Conservation (phyloP, 352 stramenopile species). For the Phytophthora chlamydospora region DNA sequence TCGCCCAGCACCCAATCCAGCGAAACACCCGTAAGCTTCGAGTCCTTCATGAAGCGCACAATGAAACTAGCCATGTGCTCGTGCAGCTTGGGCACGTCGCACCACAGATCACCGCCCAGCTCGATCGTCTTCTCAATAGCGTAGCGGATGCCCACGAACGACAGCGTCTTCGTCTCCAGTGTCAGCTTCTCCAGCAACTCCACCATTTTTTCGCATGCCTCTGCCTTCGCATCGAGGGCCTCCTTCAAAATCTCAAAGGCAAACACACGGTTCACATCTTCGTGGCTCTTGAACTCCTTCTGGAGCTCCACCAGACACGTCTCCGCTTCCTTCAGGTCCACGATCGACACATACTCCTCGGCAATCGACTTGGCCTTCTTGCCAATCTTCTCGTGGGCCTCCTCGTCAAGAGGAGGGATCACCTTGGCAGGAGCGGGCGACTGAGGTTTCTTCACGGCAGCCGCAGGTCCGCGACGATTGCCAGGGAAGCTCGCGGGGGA, state of each 20-base stretch:
- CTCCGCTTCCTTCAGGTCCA: constrained; percentile 73
- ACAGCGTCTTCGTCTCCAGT: constrained; percentile 63
- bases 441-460: constrained; percentile 40
- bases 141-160: constrained; percentile 61
- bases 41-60: constrained; percentile 75
- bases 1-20: constrained; percentile 73
- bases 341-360: constrained; percentile 80
- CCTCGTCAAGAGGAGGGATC: constrained; percentile 58
- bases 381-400: constrained; percentile 64
- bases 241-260: constrained; percentile 61
- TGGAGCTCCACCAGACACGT: constrained; percentile 64
- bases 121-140: constrained; percentile 68
- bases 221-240: constrained; percentile 73
- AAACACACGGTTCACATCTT: constrained; percentile 63
- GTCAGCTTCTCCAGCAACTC: constrained; percentile 72
- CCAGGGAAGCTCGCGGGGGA: constrained; percentile 40
- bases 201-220: constrained; percentile 60
- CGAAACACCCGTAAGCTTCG: constrained; percentile 58
- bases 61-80: constrained; percentile 76
- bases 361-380: constrained; percentile 84
- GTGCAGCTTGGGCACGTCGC: constrained; percentile 83
- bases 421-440: constrained; percentile 35
- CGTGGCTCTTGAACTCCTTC: constrained; percentile 70
- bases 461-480: constrained; percentile 22
- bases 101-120: constrained; percentile 72